Base-by-base conservation (phyloP, 2,329 filamentous ascomycete genomes). In the Domatiomyces globalis region DNA sequence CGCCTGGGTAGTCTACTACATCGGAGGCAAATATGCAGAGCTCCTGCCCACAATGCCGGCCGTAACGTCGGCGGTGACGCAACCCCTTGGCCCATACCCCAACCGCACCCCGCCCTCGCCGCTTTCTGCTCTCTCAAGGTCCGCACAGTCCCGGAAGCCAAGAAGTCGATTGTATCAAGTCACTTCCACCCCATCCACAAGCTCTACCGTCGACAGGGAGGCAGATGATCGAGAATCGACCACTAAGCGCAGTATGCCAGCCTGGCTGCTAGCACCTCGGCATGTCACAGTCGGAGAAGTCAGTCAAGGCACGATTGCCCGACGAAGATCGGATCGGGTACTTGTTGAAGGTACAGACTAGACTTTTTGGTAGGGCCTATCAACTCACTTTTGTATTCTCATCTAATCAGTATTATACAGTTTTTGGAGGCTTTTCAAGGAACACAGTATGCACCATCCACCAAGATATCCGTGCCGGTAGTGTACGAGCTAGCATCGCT, bases 401-500 rank as follows among this genome's bases (percentile, higher is more conserved):
- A 2, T 15, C 33, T 39, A 39, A 39, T 15, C 5, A 2, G 10
- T 5, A 10, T 18, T 27, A 6, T 27, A 45, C n/a, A 22, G 46
- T 17, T 29, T 3, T 17, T 27, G 33, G 33, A 18, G 27, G 44
- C 29, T 17, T 27, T 18, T 59, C 44, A 80, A 48, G 73, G 72
- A 48, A 73, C 66, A 62, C 71, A 74, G 67, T 87, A 87, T 50
- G 84, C 84, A 54, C 85, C 85, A 65, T 92, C 86, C 46, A 89
- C 77, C 56, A 85, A 69, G 53, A 92, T 73, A 65, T 88, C 83
- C 8, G 77, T 73, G 0, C 80, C 87, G 7, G 86, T 94, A 17
- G 83, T 87, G 69, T 87, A 94, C 50, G 80, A 85, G n/a, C 83
- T 79, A 3, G 86, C 86, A 67, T 94, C 86, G 12, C 82, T 86